phyloP scores from a whole-genome alignment of 306 rosid genomes.

The Oxytropis ochrocephala region DNA sequence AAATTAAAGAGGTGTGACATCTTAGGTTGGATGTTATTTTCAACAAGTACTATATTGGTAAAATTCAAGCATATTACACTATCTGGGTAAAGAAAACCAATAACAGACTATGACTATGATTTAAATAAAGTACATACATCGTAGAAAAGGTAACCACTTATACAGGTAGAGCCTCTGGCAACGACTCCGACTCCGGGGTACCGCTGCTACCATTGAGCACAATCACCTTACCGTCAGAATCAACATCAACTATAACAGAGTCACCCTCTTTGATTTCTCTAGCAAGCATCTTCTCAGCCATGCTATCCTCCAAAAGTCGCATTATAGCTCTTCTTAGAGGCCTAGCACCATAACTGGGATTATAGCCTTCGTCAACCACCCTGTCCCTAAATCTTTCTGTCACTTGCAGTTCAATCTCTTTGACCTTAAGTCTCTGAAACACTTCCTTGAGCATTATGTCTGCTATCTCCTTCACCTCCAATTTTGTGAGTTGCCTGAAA shows the following conservation, averaged over 20 bases:
- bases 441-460: slow-evolving; percentile 95
- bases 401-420: slow-evolving; percentile 88
- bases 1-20: too few relatives aligned
- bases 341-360: slow-evolving; percentile 96
- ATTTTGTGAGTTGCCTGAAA: slow-evolving; percentile 90
- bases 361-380: slow-evolving; percentile 92
- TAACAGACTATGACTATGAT: slow-evolving; percentile 27
- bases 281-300: slow-evolving; percentile 98
- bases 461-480: slow-evolving; percentile 92
- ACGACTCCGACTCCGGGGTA: slow-evolving; percentile 51
- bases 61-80: too few relatives aligned
- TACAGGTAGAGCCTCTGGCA: slow-evolving; percentile 62
- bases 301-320: slow-evolving; percentile 97
- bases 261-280: slow-evolving; percentile 95
- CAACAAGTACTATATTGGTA: too few relatives aligned
- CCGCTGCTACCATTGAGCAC: slow-evolving; percentile 89
- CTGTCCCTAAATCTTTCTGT: slow-evolving; percentile 89
- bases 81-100: too few relatives aligned
- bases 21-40: too few relatives aligned
- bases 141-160: slow-evolving; percentile 30
- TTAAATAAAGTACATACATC: slow-evolving; percentile 28
- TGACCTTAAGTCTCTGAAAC: slow-evolving; percentile 63
- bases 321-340: slow-evolving; percentile 95
- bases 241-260: slow-evolving; percentile 89
- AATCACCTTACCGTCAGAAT: slow-evolving; percentile 82